Evolutionary conservation across 768 basidiomycete species (phyloP).

Genomic region (Suillus clintonianus): DNA sequence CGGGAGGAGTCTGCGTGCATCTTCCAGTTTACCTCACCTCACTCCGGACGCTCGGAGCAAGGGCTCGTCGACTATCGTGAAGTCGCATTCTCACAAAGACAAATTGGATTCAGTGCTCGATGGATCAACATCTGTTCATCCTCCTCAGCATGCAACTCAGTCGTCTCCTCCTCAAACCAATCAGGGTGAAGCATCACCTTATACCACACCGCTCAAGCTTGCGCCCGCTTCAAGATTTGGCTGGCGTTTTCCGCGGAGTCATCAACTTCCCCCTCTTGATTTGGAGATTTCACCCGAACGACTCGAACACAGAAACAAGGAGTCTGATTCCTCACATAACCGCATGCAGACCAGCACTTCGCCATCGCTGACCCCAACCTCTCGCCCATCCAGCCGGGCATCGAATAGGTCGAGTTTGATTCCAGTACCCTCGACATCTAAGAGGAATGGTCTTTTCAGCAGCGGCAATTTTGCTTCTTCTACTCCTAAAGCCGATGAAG

Average conservation of each 20-base stretch:
- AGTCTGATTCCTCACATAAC: background rate
- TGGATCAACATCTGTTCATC: background rate
- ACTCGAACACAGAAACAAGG: background rate
- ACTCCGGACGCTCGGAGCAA: constrained; percentile 2
- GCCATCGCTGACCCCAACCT: constrained; percentile 25
- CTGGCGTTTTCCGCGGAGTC: constrained; percentile 42
- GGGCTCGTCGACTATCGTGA: background rate
- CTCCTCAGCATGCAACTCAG: background rate
- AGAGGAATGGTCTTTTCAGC: constrained; percentile 17
- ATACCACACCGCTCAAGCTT: constrained; percentile 17
- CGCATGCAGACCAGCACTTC: constrained; percentile 14
- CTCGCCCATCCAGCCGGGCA: constrained; percentile 25
- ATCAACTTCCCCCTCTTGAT: constrained; percentile 42
- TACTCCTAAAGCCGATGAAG: constrained; percentile 15
- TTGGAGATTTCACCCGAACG: constrained; percentile 27
- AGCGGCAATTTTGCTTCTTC: constrained; percentile 12
- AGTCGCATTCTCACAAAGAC: background rate
- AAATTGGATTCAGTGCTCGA: background rate
- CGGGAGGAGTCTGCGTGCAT: constrained; percentile 15
- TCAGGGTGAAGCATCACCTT: background rate
- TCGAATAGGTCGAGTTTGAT: constrained; percentile 41
- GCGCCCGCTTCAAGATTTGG: constrained; percentile 34
- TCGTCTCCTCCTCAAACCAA: background rate
- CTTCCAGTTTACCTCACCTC: constrained; percentile 19
- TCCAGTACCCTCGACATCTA: constrained; percentile 44